Percentiles rank a stretch among this genome's conserved stretches.
phyloP scores from a whole-genome alignment of 2,329 filamentous ascomycete genomes.

The Tolypocladium pustulatum region DNA sequence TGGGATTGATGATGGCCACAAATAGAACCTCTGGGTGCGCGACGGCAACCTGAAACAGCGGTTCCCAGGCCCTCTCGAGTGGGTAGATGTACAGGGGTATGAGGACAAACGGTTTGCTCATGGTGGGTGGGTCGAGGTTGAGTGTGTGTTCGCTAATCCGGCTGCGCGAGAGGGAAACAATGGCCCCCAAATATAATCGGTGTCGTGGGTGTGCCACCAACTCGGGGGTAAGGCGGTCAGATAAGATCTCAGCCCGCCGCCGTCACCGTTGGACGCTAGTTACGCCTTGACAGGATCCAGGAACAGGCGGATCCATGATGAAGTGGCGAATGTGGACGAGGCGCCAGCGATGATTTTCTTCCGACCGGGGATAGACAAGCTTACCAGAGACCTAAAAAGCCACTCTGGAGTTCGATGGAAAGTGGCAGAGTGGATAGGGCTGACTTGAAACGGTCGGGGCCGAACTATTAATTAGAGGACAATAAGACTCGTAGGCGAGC shows the following conservation, averaged over 20 bases:
- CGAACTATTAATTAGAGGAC: not conserved
- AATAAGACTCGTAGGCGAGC: not conserved
- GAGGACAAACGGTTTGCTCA: slow-evolving; percentile 12
- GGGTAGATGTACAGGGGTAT: slow-evolving; percentile 24
- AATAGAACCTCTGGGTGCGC: slow-evolving; percentile 14
- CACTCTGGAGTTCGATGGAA: not conserved
- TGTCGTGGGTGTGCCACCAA: not conserved
- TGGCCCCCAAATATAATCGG: not conserved
- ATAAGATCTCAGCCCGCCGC: not conserved
- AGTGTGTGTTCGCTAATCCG: not conserved
- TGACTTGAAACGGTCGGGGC: not conserved
- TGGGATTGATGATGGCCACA: slow-evolving; percentile 19
- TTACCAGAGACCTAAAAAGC: not conserved
- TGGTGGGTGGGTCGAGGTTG: not conserved
- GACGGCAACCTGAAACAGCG: slow-evolving; percentile 12
- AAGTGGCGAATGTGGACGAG: not conserved
- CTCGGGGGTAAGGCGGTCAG: not conserved
- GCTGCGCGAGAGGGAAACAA: not conserved
- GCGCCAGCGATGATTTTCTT: not conserved
- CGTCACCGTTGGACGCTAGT: not conserved
- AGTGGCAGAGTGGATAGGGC: not conserved
- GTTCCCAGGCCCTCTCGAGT: slow-evolving; percentile 15
- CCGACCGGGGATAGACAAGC: not conserved
- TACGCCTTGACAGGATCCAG: not conserved
- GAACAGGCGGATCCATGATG: not conserved